A percentile compares a stretch with the other conserved stretches of the same genome.
phyloP scores from a whole-genome alignment of 805 yeast genomes.

The Vanderwaltozyma polyspora region DNA sequence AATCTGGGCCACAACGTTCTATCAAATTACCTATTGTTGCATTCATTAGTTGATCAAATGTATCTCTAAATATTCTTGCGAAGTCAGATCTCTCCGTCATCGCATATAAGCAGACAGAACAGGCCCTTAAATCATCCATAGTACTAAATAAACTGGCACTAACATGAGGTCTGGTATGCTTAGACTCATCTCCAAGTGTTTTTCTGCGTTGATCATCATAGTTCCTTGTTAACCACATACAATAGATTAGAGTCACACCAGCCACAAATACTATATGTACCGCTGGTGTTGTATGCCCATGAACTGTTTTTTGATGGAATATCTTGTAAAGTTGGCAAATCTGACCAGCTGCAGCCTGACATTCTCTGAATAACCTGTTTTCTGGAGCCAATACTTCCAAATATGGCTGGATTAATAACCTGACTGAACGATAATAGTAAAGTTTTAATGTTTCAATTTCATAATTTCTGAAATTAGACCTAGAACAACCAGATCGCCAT shows the following conservation, averaged over 20 bases:
- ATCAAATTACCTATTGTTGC: constrained; percentile 54
- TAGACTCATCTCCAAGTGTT: constrained; percentile 43
- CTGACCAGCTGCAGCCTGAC: constrained; percentile 64
- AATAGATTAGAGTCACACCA: constrained; percentile 54
- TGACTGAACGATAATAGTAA: constrained; percentile 48
- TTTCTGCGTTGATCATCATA: constrained; percentile 45
- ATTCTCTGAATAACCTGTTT: constrained; percentile 48
- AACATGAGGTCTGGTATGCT: constrained; percentile 50
- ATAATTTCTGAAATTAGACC: constrained; percentile 30
- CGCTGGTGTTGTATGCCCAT: constrained; percentile 55
- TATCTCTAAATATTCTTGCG: constrained; percentile 51
- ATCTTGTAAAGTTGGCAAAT: constrained; percentile 53
- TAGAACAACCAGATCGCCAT: constrained; percentile 41
- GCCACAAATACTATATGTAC: constrained; percentile 59
- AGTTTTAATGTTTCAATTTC: constrained; percentile 49
- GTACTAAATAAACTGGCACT: constrained; percentile 43
- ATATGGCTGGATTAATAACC: constrained; percentile 53
- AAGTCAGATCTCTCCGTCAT: constrained; percentile 57
- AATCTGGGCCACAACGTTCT: constrained; percentile 52
- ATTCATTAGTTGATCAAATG: constrained; percentile 54
- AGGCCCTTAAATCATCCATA: constrained; percentile 52
- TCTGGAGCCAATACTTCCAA: constrained; percentile 51
- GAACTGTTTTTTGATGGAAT: constrained; percentile 49
- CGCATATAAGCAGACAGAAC: constrained; percentile 56
- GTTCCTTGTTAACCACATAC: constrained; percentile 58